Evolutionary conservation across 192 early-diverging fungal species (phyloP), one percentile per base, ranked within the genome.

Genomic region (Coemansia sp.): DNA sequence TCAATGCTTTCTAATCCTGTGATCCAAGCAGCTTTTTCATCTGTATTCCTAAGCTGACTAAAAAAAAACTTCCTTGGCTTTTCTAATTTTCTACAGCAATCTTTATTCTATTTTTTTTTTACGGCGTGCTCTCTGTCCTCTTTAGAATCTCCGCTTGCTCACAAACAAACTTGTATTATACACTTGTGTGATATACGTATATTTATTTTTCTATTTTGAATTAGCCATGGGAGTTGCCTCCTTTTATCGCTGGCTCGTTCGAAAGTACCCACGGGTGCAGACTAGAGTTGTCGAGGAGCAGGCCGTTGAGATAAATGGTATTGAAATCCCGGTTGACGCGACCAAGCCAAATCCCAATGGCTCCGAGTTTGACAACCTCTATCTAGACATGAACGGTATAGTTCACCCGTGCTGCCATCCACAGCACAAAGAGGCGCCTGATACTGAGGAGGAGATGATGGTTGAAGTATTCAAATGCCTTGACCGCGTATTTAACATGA

Each of bases 331-430:
- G 8, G 91, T 97, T 16, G 96, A 99, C 75, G 87, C 89, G 29
- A 91, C 92, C 18, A 86, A 91, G 65, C 92, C 93, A 22, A 97
- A 97, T 78, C 97, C 95, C 5, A 99, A 97, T 70, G 91, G 91
- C 20, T 86, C 88, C 13, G 95, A 96, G 73, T 93, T 94, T 71
- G 97, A 98, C 85, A 98, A 99, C 67, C 80, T 99, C 18, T 99
- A 99, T 79, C 83, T 99, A 65, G 98, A 99, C 81, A 98, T 98
- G 97, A 99, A 99, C 79, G 97, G 95, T 64, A 93, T 95, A 65
- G 90, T 95, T 50, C 94, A 95, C 74, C 92, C 92, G 33, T 94
- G 93, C 83, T 90, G 89, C 77, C 90, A 95, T 68, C 94, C 92
- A 6, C 75, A 74, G 68, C 69, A 70, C 16, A 69, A 75, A 49